Base-by-base conservation (phyloP, 2,329 filamentous ascomycete genomes). In the Venturia aucupariae region DNA sequence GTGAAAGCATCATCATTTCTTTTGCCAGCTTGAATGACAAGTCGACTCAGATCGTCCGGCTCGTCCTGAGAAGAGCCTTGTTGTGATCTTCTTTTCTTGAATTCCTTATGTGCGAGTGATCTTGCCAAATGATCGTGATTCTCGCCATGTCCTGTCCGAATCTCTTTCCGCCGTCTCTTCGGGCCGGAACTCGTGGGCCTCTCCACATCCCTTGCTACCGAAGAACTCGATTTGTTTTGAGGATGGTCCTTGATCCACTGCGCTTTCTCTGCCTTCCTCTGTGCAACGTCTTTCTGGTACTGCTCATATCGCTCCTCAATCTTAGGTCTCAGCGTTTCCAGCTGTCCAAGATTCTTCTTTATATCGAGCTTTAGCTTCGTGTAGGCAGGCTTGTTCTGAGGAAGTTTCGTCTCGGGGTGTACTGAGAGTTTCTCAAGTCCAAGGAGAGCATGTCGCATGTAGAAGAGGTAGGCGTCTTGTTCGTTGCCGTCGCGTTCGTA, bases 391-490 rank as follows among this genome's bases (percentile, higher is more conserved):
- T 80, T 80, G 68, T 83, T 82, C 42, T 88, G 84, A 11, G 84
- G 81, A 8, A 85, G 82, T 69, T 84, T 88, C 57, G 85, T 85
- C 64, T 94, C 86, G 1, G 93, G 92, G 70, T 97, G 94, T 1
- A 79, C 82, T 0, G 84, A 82, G 10, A 99, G 80, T 63, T 88
- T 83, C 7, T 90, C 84, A 35, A 96, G 79, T 30, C 96, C 84
- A n/a, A 99, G 85, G 63, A 88, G 83, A 11, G 91, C 91, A 76
- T 96, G 92, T 69, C 94, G 87, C 73, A 94, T 90, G n/a, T 96
- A 84, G 66, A 97, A 86, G 64, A 97, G 83, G 75, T 96, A 99
- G 4, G 93, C 90, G 72, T 94, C 89, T 70, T 92, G 86, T 68
- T 91, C 86, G 75, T 97, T 92, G 71, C 88, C 88, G 75, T 97